Evolutionary conservation across 2,329 filamentous ascomycete species (phyloP), one percentile per base, ranked within the genome.

Genomic region (Fusarium torulosum): DNA sequence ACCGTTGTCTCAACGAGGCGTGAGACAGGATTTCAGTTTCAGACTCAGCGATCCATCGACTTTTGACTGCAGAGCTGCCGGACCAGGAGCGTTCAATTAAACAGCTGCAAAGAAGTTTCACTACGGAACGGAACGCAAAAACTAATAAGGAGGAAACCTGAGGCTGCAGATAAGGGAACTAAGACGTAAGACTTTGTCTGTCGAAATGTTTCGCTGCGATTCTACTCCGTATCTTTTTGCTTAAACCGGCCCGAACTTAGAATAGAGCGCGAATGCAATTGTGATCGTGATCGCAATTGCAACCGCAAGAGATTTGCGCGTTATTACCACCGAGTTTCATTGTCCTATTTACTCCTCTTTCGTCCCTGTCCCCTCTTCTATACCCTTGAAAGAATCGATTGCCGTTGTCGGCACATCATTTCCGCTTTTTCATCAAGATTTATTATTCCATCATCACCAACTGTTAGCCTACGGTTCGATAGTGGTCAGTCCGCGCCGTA

Each of bases 161-260:
- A 46, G 46, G 19, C 25, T 37, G 31, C 7, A 37, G 31, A 42
- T 15, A 53, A 35, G 15, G 5, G 38, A 43, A 21, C 15, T 47
- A 45, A 60, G 38, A 27, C 52, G 3, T 25, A 20, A 27, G 29
- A 19, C 13, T 19, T 40, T 55, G 44, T 37, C 9, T 23, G 17
- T 43, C 56, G 51, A 66, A 20, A 50, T 53, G 31, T 51, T 70
- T 66, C 60, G 60, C 45, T 20, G 49, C 37, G 57, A n/a, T 63
- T 70, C 63, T 59, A 50, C 23, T 23, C 23, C 23, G 23, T 23
- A 7, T 31, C 41, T 27, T 47, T 40, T 11, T 35, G 38, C 43
- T 21, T 31, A 33, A 44, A 20, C 53, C 59, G 20, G 46, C 43
- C 50, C 33, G 52, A 52, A 59, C 42, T 14, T 53, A 35, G 25